phyloP scores from a whole-genome alignment of 495 filamentous ascomycete species.

The Margaritispora aquatica region DNA sequence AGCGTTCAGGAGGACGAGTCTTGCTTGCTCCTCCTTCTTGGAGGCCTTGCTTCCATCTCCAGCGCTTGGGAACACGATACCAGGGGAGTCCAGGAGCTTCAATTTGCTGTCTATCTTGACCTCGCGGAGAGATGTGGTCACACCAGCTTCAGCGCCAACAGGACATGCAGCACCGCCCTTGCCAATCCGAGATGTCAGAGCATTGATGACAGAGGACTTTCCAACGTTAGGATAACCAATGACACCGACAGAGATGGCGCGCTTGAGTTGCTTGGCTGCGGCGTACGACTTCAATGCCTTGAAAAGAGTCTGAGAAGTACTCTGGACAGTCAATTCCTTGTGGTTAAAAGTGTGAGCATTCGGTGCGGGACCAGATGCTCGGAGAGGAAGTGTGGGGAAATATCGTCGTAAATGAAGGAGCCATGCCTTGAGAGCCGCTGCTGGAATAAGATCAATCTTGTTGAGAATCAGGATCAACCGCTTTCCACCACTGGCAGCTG shows the following conservation, averaged over 20 bases:
- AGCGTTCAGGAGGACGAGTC: constrained; percentile 83
- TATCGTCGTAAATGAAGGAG: constrained; percentile 77
- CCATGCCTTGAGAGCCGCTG: constrained; percentile 75
- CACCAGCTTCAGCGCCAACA: constrained; percentile 85
- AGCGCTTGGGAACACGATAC: constrained; percentile 80
- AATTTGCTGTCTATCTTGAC: constrained; percentile 95
- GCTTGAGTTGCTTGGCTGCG: constrained; percentile 76
- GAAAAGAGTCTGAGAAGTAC: constrained; percentile 82
- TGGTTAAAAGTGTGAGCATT: constrained; percentile 93
- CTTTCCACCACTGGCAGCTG: constrained; percentile 75
- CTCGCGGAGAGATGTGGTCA: constrained; percentile 81
- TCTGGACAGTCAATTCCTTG: constrained; percentile 78
- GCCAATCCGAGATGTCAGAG: constrained; percentile 74
- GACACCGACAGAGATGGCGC: constrained; percentile 84
- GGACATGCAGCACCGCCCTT: constrained; percentile 66
- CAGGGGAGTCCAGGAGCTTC: constrained; percentile 90
- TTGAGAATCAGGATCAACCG: constrained; percentile 90
- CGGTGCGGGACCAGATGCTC: constrained; percentile 72
- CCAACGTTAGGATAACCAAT: constrained; percentile 97
- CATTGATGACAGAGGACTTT: constrained; percentile 96
- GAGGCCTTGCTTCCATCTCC: constrained; percentile 44
- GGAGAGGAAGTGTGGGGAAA: constrained; percentile 89
- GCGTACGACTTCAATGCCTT: constrained; percentile 87
- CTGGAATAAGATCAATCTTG: constrained; percentile 92
- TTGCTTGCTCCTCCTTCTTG: constrained; percentile 71